Evolutionary conservation across 805 yeast genomes (phyloP), one percentile per base, ranked within the genome.

Genomic region (Grigorovia jiainica): DNA sequence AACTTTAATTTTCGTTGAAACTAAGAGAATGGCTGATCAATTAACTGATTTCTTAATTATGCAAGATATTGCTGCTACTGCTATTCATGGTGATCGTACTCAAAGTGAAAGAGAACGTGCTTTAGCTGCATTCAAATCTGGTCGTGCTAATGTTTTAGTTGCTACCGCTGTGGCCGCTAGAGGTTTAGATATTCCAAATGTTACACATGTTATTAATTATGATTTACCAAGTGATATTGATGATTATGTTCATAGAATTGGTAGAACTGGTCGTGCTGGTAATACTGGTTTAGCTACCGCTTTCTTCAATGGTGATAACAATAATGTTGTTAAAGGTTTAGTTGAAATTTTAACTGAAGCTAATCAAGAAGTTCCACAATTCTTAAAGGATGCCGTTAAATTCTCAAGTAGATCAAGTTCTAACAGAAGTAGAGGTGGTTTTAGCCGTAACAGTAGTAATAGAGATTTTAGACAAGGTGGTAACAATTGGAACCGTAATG

Each of bases 251-350:
- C 98, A 92, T 74, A 85, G 98, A 74, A 92, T 92, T 64, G 98
- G 98, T 78, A 90, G 98, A 80, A 92, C 99, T 61, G 99, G 98
- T 71, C 92, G 99, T 80, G 99, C 99, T 59, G 98, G 98, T 77
- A 92, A 92, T 73, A 80, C 83, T 48, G 99, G 99, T 84, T 75
- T 85, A 57, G 97, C 99, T 51, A 89, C 97, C 53, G 95, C 99
- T 40, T 92, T 92, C 74, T 86, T 92, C 71, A 92, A 92, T 82
- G 84, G 97, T 72, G 83, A 82, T 65, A 92, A 87, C 78, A 78
- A 75, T 61, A 87, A 87, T 61, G 75, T 94, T 57, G 90, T 78
- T 52, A 85, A 85, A 66, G 96, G 87, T 49, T 71, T 92, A 65
- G 66, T 87, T 59, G 95, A 86, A 43, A 76, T 92, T 55, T 78